Evolutionary conservation across 495 filamentous ascomycete species (phyloP), one percentile per base, ranked within the genome.

Genomic region (Aspergillus avenaceus): DNA sequence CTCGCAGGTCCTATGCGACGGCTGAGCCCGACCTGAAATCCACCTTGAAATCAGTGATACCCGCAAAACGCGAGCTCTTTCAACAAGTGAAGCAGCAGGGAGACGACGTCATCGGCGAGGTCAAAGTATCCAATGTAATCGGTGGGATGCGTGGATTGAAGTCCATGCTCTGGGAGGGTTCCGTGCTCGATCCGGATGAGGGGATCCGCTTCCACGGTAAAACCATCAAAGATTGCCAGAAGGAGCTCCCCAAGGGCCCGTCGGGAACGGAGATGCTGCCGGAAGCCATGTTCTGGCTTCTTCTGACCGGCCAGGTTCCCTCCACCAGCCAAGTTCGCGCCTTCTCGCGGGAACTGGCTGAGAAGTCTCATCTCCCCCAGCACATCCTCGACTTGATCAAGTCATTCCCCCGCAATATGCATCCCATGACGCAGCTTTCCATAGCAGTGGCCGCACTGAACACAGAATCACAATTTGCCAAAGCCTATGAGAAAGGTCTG

Each of bases 221-320:
- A 59, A 97, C 90, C 41, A 98, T 98, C 78, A 95, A 93, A 74
- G 93, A 98, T 64, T 98, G 93, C 79, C 91, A 96, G 63, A 80
- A 82, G 49, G 83, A 95, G 64, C 82, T 98, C 7, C 93, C 93
- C 59, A 97, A 96, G 75, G 93, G 91, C 45, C 88, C 81, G 47
- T 82, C 86, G 2, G 93, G 93, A 50, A 93, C 89, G n/a, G 92
- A 98, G 75, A 97, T 97, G 95, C 84, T 98, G 2, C 93, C 93
- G 29, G 93, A 98, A 71, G 85, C 91, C 63, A 97, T 98, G 93
- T 98, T 98, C 80, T 98, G 93, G 93, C 85, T 98, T 22, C 85
- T 98, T 13, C 72, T 98, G 52, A 98, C 93, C 8, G 95, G 93
- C 49, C 78, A 92, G 67, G 88, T 98, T 21, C 93, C 93, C 8